phyloP scores from a whole-genome alignment of 371 early-diverging fungal genomes.

The Rhizopus arrhizus region DNA sequence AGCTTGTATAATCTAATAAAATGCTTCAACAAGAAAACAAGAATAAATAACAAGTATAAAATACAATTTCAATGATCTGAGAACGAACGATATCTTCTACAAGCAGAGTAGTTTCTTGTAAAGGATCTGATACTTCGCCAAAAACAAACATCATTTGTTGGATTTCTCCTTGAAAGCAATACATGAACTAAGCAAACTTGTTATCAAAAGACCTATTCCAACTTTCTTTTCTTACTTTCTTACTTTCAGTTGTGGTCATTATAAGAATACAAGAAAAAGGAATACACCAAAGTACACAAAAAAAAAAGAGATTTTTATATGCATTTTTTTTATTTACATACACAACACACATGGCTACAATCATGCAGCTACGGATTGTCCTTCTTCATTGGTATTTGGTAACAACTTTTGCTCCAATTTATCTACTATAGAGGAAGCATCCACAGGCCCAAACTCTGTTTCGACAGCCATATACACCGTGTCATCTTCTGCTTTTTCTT shows the following conservation, averaged over 20 bases:
- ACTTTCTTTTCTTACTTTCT: background rate
- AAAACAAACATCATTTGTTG: conserved; percentile 98
- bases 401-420: conserved; percentile 15
- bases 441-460: conserved; percentile 43
- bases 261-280: background rate
- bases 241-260: background rate
- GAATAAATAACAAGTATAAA: conserved; percentile 11
- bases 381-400: background rate
- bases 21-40: background rate
- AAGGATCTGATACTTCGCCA: conserved; percentile 92
- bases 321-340: background rate
- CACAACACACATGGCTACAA: background rate
- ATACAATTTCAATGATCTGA: conserved; percentile 92
- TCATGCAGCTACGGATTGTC: conserved; percentile 13
- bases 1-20: conserved; percentile 73
- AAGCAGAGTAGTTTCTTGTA: conserved; percentile 81
- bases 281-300: background rate
- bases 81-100: conserved; percentile 95
- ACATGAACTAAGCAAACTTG: conserved; percentile 23
- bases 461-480: conserved; percentile 9
- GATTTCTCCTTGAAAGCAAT: conserved; percentile 72
- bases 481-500: background rate
- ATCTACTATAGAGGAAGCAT: conserved; percentile 28
- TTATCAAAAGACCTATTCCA: background rate
- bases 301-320: background rate